Conservation (phyloP, 805 yeast species). For the Zygoascus tannicola region DNA sequence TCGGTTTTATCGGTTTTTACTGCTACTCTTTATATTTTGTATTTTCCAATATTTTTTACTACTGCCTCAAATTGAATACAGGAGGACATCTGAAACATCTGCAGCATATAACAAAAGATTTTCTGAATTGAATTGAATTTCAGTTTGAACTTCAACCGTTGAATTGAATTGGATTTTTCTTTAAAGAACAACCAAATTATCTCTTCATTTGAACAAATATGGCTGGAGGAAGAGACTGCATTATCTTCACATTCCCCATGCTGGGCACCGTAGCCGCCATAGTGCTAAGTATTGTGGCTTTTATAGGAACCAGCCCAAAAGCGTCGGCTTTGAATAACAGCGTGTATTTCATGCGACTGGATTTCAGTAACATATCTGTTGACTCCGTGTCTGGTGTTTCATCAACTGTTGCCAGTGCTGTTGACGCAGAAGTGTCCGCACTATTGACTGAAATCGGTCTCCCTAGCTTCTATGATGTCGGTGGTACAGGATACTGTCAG, state of each 20-base stretch:
- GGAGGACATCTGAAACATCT: too few species aligned
- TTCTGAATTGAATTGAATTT: too few species aligned
- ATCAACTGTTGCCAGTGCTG: conserved; percentile 2
- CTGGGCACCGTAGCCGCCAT: conserved; percentile 33
- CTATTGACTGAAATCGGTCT: conserved; percentile 27
- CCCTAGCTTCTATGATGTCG: conserved; percentile 42
- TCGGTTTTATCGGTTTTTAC: too few species aligned
- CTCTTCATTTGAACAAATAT: too few species aligned
- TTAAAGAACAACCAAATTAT: too few species aligned
- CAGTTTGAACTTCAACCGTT: too few species aligned
- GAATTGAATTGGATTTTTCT: too few species aligned
- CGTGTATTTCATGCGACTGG: conserved; percentile 41
- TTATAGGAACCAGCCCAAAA: conserved; percentile 42
- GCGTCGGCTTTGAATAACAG: conserved; percentile 33
- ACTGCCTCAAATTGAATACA: too few species aligned
- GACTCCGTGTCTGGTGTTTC: conserved; percentile 15
- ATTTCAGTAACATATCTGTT: conserved; percentile 31
- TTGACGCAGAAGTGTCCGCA: conserved; percentile 11
- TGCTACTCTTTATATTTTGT: too few species aligned
- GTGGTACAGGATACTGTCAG: conserved; percentile 58
- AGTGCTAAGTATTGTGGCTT: conserved; percentile 40
- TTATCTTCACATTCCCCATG: conserved; percentile 27
- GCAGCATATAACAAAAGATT: too few species aligned
- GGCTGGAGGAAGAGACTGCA: conserved; percentile 19
- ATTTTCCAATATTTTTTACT: too few species aligned